These are phyloP conservation scores for Arthrobotrys pseudoclavata DNA, from an alignment of 2,329 filamentous ascomycete species.

Conservation along the genomic window DNA sequence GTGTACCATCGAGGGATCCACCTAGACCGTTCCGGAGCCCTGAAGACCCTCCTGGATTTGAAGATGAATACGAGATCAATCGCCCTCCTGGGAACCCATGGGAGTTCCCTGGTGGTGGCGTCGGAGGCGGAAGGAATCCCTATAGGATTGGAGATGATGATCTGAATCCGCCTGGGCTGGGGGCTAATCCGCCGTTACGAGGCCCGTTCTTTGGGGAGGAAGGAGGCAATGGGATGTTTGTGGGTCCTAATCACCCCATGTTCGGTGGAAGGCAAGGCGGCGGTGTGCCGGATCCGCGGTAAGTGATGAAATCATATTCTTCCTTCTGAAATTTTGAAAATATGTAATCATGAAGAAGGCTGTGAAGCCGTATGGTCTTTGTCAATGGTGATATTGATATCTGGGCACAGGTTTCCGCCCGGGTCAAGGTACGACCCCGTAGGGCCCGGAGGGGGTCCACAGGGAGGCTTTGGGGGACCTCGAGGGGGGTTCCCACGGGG, in stretches of 20 bases:
- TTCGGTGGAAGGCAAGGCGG: slow-evolving; percentile 75
- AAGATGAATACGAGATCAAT: slow-evolving; percentile 90
- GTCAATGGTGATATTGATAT: slow-evolving; percentile 65
- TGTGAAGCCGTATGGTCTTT: slow-evolving; percentile 18
- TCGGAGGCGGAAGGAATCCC: slow-evolving; percentile 71
- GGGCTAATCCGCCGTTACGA: slow-evolving; percentile 84
- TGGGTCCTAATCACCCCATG: slow-evolving; percentile 91
- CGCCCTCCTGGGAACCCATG: slow-evolving; percentile 72
- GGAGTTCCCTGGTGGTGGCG: slow-evolving; percentile 65
- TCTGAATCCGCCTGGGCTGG: slow-evolving; percentile 86
- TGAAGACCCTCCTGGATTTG: slow-evolving; percentile 89
- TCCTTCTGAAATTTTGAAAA: neutral
- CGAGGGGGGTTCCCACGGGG: slow-evolving; percentile 64
- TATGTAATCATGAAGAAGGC: slow-evolving; percentile 11
- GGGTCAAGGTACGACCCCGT: slow-evolving; percentile 93
- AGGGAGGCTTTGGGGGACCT: slow-evolving; percentile 66
- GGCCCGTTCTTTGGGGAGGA: slow-evolving; percentile 73
- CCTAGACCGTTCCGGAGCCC: slow-evolving; percentile 72
- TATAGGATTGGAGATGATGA: slow-evolving; percentile 86
- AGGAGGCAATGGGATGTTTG: slow-evolving; percentile 87
- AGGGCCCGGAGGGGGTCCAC: slow-evolving; percentile 76
- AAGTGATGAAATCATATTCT: slow-evolving; percentile 2
- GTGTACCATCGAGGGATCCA: slow-evolving; percentile 70
- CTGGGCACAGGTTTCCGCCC: slow-evolving; percentile 76
- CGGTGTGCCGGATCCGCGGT: slow-evolving; percentile 46